Conservation (phyloP, 176 grass and related monocot genomes). For the Musa troglodytarum region DNA sequence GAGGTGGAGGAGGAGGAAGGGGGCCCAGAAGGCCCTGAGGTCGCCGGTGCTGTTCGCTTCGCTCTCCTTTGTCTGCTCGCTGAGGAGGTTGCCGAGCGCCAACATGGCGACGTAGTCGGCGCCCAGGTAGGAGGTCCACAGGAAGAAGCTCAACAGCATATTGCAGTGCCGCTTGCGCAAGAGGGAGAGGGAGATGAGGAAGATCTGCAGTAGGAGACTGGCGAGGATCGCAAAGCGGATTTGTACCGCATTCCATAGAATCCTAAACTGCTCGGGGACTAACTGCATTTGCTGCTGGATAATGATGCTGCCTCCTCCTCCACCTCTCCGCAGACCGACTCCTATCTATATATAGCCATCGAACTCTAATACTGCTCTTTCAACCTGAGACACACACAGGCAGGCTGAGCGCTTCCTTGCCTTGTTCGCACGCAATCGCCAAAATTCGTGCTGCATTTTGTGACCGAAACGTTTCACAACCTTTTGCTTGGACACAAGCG, state of each 20-base stretch:
- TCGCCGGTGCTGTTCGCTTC: not conserved
- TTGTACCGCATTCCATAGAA: slow-evolving; percentile 23
- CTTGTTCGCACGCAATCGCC: no score
- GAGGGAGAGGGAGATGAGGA: slow-evolving; percentile 10
- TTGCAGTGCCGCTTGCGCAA: not conserved
- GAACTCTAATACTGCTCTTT: no score
- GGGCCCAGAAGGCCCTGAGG: slow-evolving; percentile 28
- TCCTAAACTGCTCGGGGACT: not conserved
- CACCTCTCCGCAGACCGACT: not conserved
- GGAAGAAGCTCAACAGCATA: not conserved
- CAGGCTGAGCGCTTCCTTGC: no score
- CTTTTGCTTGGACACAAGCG: no score
- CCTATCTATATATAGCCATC: no score
- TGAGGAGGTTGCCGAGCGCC: slow-evolving; percentile 27
- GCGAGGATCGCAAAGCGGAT: slow-evolving; percentile 12
- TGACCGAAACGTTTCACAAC: no score
- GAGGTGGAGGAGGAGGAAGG: slow-evolving; percentile 33
- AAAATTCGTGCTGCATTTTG: no score
- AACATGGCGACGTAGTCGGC: slow-evolving; percentile 16
- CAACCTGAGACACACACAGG: no score
- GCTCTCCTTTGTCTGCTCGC: not conserved
- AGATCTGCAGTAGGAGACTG: slow-evolving; percentile 27
- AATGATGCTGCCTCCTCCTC: not conserved
- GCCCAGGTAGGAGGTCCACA: slow-evolving; percentile 25
- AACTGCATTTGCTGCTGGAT: not conserved